Conservation (phyloP, 2,329 filamentous ascomycete species). For the Microcyclospora pomicola region DNA sequence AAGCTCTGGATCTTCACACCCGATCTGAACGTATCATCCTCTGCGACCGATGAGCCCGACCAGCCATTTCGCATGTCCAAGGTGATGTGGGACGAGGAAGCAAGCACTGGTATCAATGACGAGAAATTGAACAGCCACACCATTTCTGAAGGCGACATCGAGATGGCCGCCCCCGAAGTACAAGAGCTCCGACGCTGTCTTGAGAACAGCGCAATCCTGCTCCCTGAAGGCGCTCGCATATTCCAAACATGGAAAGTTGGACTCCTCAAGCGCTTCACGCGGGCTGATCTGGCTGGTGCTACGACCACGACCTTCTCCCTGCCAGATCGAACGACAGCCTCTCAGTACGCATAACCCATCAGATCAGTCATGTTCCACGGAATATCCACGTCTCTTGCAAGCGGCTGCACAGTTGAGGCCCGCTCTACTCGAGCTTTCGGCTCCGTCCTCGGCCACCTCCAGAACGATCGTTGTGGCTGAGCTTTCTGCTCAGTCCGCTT, state of each 20-base stretch:
- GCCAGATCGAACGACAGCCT: no score
- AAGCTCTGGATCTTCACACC: slow-evolving; percentile 47
- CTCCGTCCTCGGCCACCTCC: no score
- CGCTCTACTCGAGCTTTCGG: no score
- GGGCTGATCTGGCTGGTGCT: slow-evolving; percentile 4
- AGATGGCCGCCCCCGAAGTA: slow-evolving; percentile 12
- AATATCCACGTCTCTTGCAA: no score
- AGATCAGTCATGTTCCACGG: no score
- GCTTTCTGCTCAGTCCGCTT: no score
- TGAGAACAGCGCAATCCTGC: slow-evolving; percentile 16
- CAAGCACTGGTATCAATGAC: slow-evolving; percentile 1
- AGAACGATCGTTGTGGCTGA: no score
- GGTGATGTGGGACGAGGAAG: slow-evolving; percentile 34
- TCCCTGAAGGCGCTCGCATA: slow-evolving; percentile 42
- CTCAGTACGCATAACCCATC: no score
- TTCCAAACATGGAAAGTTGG: slow-evolving; percentile 58
- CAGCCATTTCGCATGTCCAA: slow-evolving; percentile 40
- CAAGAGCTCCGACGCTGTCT: slow-evolving; percentile 36
- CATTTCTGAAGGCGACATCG: slow-evolving; percentile 16
- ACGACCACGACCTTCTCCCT: background rate
- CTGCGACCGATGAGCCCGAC: slow-evolving; percentile 17
- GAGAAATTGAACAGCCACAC: slow-evolving; percentile 6
- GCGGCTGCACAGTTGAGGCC: no score
- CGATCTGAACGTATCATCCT: slow-evolving; percentile 42
- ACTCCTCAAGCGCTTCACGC: slow-evolving; percentile 42